Conservation (phyloP, 768 basidiomycete species). For the Boletus tomentosulus region DNA sequence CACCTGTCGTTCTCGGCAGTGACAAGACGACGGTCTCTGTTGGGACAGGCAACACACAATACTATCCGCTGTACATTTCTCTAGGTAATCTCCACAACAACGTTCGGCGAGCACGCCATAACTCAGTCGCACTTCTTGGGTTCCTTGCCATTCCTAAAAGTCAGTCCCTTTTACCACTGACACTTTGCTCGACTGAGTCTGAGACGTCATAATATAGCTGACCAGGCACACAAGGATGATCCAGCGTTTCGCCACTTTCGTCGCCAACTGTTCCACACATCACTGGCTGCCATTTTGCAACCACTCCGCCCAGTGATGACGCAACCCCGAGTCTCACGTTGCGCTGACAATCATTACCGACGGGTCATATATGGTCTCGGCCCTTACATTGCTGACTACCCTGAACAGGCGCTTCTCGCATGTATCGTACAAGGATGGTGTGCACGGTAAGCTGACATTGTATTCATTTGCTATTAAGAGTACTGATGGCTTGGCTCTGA, state of each 20-base stretch:
- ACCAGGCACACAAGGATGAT: neutral
- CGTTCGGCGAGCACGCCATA: neutral
- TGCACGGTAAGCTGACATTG: neutral
- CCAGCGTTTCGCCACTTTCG: neutral
- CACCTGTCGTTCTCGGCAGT: slow-evolving; percentile 14
- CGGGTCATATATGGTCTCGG: neutral
- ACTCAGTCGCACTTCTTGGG: slow-evolving; percentile 2
- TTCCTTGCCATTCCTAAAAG: slow-evolving; percentile 32
- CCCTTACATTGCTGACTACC: neutral
- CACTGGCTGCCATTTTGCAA: neutral
- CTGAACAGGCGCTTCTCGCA: neutral
- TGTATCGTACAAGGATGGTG: neutral
- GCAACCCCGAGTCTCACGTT: neutral
- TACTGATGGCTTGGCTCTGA: too few relatives aligned
- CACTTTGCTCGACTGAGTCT: too few relatives aligned
- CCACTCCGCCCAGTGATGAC: neutral
- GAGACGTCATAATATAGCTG: neutral
- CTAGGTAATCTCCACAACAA: slow-evolving; percentile 17
- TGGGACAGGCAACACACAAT: slow-evolving; percentile 11
- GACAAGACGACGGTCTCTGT: slow-evolving; percentile 15
- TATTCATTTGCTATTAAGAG: neutral
- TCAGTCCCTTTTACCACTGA: neutral
- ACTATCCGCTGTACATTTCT: slow-evolving; percentile 13
- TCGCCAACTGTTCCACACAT: neutral
- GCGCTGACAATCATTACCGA: neutral